These are phyloP conservation scores for Scedosporium boydii DNA, from an alignment of 2,329 filamentous ascomycete species.

Conservation along the genomic window DNA sequence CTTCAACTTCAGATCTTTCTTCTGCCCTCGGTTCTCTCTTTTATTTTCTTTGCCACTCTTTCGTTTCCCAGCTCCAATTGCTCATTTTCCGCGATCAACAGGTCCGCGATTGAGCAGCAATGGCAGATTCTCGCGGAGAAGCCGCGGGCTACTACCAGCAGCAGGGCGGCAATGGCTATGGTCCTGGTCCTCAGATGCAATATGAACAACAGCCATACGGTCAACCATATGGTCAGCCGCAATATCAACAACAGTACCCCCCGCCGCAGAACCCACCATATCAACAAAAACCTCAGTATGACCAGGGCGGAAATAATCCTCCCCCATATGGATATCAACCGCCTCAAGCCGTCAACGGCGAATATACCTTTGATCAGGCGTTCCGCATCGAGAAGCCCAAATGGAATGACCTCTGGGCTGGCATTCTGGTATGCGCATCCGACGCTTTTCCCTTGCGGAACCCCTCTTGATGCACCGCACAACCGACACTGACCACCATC, in stretches of 20 bases:
- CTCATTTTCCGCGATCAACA: neutral
- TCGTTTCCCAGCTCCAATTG: too few species aligned
- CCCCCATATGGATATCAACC: slow-evolving; percentile 26
- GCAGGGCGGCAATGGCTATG: neutral
- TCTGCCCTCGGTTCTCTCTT: neutral
- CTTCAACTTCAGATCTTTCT: neutral
- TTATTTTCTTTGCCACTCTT: too few species aligned
- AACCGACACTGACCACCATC: neutral
- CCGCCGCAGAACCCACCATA: slow-evolving; percentile 8
- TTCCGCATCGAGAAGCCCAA: slow-evolving; percentile 81
- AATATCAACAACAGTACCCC: slow-evolving; percentile 17
- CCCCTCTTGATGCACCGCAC: neutral
- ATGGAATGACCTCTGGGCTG: slow-evolving; percentile 86
- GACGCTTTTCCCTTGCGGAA: neutral
- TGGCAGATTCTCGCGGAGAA: neutral
- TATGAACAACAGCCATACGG: slow-evolving; percentile 7
- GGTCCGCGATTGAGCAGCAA: neutral
- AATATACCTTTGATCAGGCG: slow-evolving; percentile 61
- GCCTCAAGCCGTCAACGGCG: slow-evolving; percentile 31
- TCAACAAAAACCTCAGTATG: slow-evolving; percentile 12
- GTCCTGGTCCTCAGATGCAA: neutral
- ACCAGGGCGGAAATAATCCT: slow-evolving; percentile 12
- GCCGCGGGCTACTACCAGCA: slow-evolving; percentile 4
- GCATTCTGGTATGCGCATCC: slow-evolving; percentile 51
- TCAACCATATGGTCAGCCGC: slow-evolving; percentile 3